phyloP scores from a whole-genome alignment of 306 rosid species.

The Lathyrus oleraceus region DNA sequence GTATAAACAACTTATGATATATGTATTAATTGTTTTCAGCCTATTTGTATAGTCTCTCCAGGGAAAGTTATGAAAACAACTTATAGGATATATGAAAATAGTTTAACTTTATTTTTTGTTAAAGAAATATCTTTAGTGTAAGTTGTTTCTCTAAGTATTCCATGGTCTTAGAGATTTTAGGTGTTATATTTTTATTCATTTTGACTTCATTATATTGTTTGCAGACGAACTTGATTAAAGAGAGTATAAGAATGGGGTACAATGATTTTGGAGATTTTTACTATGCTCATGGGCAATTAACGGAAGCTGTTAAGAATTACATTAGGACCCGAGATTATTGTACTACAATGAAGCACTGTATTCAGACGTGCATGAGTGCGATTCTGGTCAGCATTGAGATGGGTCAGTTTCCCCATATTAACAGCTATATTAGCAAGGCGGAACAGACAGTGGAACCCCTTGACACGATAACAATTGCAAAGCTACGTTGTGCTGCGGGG shows the following conservation, averaged over 20 bases:
- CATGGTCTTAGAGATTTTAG: background rate
- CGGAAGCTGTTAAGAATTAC: slow-evolving; percentile 85
- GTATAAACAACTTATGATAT: background rate
- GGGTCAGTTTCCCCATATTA: slow-evolving; percentile 90
- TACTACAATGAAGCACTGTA: slow-evolving; percentile 84
- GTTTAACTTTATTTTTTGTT: background rate
- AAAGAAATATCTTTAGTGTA: background rate
- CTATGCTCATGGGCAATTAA: slow-evolving; percentile 84
- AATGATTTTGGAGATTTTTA: slow-evolving; percentile 95
- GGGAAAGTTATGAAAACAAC: background rate
- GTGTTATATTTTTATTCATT: background rate
- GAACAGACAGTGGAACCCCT: slow-evolving; percentile 71
- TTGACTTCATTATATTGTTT: background rate
- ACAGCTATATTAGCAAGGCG: slow-evolving; percentile 86
- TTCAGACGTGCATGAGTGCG: slow-evolving; percentile 91
- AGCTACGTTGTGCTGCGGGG: slow-evolving; percentile 88
- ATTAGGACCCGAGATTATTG: slow-evolving; percentile 97
- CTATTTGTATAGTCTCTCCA: background rate
- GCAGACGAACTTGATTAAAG: slow-evolving; percentile 97
- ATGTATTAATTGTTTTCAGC: background rate
- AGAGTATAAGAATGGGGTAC: slow-evolving; percentile 98
- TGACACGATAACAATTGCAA: slow-evolving; percentile 56
- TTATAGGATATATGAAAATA: background rate
- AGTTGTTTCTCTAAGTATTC: background rate
- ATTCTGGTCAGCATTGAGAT: slow-evolving; percentile 96